Evolutionary conservation across 768 basidiomycete species (phyloP).

Genomic region (Paxillus involutus): DNA sequence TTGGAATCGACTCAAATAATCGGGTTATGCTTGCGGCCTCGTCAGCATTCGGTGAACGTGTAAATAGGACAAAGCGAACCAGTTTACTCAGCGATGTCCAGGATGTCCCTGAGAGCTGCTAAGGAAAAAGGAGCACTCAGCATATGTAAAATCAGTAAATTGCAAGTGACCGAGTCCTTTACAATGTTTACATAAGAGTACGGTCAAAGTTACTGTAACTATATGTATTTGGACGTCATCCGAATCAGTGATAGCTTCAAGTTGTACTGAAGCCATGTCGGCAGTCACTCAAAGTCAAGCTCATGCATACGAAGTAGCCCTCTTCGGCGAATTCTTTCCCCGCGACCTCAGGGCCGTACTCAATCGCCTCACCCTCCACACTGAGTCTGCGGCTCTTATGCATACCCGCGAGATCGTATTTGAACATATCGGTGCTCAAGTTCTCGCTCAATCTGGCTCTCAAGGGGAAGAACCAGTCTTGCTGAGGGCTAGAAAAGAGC

Average conservation of each 20-base stretch:
- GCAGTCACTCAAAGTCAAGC: slow-evolving; percentile 29
- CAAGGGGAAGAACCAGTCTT: slow-evolving; percentile 63
- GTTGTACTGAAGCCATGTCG: slow-evolving; percentile 13
- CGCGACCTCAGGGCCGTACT: slow-evolving; percentile 74
- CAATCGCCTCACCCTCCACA: slow-evolving; percentile 79
- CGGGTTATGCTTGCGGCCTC: too few species aligned
- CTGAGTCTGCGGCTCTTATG: slow-evolving; percentile 73
- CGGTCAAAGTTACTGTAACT: too few species aligned
- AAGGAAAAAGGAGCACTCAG: too few species aligned
- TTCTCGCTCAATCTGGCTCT: slow-evolving; percentile 48
- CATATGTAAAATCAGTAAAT: too few species aligned
- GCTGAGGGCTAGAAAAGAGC: slow-evolving; percentile 73
- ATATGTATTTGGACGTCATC: neutral
- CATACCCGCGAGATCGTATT: slow-evolving; percentile 80
- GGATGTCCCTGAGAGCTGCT: too few species aligned
- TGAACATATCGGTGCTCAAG: slow-evolving; percentile 70
- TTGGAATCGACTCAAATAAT: neutral
- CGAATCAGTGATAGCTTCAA: neutral
- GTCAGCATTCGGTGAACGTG: neutral
- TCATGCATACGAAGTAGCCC: slow-evolving; percentile 77
- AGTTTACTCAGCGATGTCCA: too few species aligned
- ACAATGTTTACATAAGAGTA: too few species aligned
- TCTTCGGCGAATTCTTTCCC: slow-evolving; percentile 80
- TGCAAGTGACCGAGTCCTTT: neutral
- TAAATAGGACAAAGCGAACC: neutral